Conservation (phyloP, 257 asterid species). For the Catharanthus roseus region DNA sequence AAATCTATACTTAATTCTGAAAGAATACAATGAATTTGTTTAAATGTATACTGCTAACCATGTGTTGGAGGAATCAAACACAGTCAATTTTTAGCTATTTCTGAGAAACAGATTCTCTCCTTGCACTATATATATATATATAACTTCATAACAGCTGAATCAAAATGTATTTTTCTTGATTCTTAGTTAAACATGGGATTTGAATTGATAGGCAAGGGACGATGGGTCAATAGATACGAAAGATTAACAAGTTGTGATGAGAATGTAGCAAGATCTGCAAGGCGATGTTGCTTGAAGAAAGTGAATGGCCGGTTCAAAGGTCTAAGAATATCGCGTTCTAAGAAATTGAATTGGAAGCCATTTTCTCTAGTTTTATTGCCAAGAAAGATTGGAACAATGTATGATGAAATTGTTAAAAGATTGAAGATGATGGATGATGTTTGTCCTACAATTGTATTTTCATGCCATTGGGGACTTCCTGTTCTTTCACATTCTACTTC, state of each 20-base stretch:
- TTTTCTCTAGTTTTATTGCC: constrained; percentile 44
- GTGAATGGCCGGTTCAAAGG: constrained; percentile 48
- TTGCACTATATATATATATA: constrained; percentile 26
- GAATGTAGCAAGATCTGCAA: constrained; percentile 26
- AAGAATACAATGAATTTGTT: constrained; percentile 23
- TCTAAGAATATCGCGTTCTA: constrained; percentile 36
- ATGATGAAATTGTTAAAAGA: constrained; percentile 31
- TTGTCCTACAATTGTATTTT: constrained; percentile 43
- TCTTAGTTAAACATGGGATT: constrained; percentile 14
- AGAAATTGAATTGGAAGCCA: constrained; percentile 71
- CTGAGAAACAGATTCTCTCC: constrained; percentile 32
- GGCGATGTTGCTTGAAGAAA: constrained; percentile 37
- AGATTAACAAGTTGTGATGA: constrained; percentile 33
- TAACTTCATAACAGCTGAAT: background rate
- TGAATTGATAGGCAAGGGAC: constrained; percentile 12
- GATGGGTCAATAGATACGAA: constrained; percentile 31
- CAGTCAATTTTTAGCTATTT: constrained; percentile 30
- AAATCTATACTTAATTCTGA: constrained; percentile 1
- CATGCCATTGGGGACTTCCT: constrained; percentile 77
- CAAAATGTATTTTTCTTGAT: background rate
- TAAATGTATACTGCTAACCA: constrained; percentile 17
- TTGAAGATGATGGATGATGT: constrained; percentile 51
- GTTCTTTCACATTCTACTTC: constrained; percentile 47
- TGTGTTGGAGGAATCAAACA: constrained; percentile 32
- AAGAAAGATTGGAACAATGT: constrained; percentile 44